Percentiles rank a stretch among this genome's conserved stretches.
Evolutionary conservation across 176 grass and related monocot genomes (phyloP).

Genomic region (Oryza punctata): DNA sequence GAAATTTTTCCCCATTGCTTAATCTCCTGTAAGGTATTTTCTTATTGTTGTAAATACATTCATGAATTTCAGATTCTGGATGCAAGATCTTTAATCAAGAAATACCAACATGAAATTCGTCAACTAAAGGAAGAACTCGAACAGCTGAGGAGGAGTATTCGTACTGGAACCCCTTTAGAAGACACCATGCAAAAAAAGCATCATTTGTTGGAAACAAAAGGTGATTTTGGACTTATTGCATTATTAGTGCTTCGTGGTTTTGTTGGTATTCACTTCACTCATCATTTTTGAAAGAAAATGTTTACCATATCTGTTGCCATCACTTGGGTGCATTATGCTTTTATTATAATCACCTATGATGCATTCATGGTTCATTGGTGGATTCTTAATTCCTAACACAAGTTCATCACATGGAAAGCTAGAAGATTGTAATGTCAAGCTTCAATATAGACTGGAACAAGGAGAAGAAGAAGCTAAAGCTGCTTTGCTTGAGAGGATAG

Average conservation of each 20-base stretch:
- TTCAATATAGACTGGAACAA: constrained; percentile 91
- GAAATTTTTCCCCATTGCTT: neutral
- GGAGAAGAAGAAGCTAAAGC: constrained; percentile 86
- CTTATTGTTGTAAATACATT: constrained; percentile 1
- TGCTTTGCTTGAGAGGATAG: constrained; percentile 74
- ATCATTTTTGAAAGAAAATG: constrained; percentile 20
- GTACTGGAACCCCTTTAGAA: constrained; percentile 53
- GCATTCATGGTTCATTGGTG: constrained; percentile 10
- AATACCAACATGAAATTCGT: constrained; percentile 86
- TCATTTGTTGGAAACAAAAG: constrained; percentile 72
- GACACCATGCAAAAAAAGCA: constrained; percentile 54
- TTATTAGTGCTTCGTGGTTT: neutral
- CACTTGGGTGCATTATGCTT: constrained; percentile 13
- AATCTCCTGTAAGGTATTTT: constrained; percentile 9
- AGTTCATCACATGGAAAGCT: constrained; percentile 47
- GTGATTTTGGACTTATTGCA: constrained; percentile 32
- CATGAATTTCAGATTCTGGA: constrained; percentile 63
- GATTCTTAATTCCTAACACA: constrained; percentile 26
- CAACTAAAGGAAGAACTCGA: constrained; percentile 79
- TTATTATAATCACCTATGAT: constrained; percentile 13
- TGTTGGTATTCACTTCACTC: constrained; percentile 23
- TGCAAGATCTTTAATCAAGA: constrained; percentile 92
- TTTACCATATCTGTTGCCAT: constrained; percentile 10
- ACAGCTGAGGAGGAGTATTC: constrained; percentile 73
- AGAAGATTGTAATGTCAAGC: constrained; percentile 83